phyloP scores from a whole-genome alignment of 352 stramenopile species.

The Phytopythium montanum region DNA sequence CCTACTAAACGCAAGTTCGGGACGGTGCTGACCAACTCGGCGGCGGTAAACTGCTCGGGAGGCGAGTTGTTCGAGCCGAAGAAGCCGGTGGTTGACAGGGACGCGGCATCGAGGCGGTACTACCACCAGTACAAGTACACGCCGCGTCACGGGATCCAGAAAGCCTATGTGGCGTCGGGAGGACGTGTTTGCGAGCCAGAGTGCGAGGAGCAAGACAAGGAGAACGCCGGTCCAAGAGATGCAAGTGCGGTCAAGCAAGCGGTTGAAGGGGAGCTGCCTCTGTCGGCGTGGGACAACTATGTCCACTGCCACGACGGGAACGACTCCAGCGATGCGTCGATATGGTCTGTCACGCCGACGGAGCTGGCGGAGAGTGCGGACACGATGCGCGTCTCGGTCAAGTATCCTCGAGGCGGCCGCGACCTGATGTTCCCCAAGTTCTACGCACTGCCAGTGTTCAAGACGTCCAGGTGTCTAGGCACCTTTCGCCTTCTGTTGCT shows the following conservation, averaged over 20 bases:
- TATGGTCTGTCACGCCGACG: constrained; percentile 29
- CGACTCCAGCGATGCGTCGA: constrained; percentile 11
- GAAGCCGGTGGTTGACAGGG: neutral
- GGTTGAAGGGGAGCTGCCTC: too few species aligned
- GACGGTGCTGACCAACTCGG: neutral
- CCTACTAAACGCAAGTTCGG: neutral
- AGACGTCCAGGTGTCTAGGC: neutral
- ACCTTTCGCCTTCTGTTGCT: neutral
- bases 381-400: neutral
- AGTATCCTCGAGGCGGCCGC: neutral
- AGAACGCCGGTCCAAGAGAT: neutral
- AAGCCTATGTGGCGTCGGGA: neutral
- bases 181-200: neutral
- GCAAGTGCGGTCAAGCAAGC: neutral
- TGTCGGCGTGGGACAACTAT: neutral
- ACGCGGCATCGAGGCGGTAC: constrained; percentile 8
- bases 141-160: constrained; percentile 8
- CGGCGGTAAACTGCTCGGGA: neutral
- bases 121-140: constrained; percentile 17
- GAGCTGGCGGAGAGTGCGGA: constrained; percentile 21
- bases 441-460: constrained; percentile 24
- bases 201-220: neutral
- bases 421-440: constrained; percentile 23
- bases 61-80: neutral
- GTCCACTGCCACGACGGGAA: neutral